These are phyloP conservation scores for Climacium dendroides DNA, from an alignment of 225 moss, liverwort and hornwort genomes.

Conservation along the genomic window DNA sequence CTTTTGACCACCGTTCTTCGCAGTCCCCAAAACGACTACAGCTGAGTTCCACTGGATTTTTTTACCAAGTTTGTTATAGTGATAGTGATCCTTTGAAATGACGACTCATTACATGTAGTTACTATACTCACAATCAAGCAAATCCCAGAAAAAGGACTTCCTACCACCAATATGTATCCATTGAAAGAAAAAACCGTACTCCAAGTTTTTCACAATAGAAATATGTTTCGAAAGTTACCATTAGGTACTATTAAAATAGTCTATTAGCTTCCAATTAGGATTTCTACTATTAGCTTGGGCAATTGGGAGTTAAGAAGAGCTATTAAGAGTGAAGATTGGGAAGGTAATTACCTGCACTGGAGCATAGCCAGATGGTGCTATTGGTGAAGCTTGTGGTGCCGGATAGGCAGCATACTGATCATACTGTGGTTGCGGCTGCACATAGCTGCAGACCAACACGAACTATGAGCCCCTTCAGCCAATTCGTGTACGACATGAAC, in stretches of 20 bases:
- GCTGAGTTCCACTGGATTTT: neutral
- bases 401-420: constrained; percentile 76
- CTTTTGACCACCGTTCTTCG: neutral
- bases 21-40: neutral
- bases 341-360: constrained; percentile 60
- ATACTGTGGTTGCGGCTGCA: constrained; percentile 57
- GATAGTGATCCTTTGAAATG: neutral
- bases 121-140: neutral
- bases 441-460: constrained; percentile 47
- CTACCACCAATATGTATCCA: neutral
- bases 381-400: constrained; percentile 60
- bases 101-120: neutral
- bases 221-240: neutral
- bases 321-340: neutral
- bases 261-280: neutral
- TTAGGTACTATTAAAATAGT: neutral
- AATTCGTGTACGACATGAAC: neutral
- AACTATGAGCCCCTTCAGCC: neutral
- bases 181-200: neutral
- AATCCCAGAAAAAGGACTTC: neutral
- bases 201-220: neutral
- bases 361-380: constrained; percentile 85
- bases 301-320: neutral
- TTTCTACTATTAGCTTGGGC: neutral
- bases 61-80: neutral